These are phyloP conservation scores for Rhytidiadelphus loreus DNA, from an alignment of 225 moss, liverwort and hornwort genomes.

Conservation along the genomic window DNA sequence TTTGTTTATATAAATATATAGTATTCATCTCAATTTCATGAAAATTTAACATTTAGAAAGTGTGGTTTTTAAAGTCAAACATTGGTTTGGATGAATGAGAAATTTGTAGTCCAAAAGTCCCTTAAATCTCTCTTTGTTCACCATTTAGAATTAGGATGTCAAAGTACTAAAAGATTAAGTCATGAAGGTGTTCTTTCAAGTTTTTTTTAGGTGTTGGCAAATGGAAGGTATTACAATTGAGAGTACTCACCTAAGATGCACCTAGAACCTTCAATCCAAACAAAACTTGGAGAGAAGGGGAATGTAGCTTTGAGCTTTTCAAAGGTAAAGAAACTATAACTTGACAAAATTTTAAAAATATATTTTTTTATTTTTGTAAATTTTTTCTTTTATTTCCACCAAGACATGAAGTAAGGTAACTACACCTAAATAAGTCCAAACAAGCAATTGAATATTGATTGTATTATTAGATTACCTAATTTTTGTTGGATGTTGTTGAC, in stretches of 20 bases:
- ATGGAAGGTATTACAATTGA: background rate
- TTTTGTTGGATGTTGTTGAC: background rate
- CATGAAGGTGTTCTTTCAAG: background rate
- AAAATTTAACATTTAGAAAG: too few relatives aligned
- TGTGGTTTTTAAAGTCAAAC: background rate
- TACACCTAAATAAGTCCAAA: background rate
- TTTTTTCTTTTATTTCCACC: background rate
- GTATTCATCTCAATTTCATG: too few relatives aligned
- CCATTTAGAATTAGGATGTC: accelerated
- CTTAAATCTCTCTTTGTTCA: accelerated
- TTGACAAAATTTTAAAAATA: background rate
- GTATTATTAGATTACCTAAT: background rate
- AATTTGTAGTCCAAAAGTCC: background rate
- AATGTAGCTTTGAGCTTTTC: background rate
- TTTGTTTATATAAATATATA: background rate
- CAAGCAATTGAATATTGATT: background rate
- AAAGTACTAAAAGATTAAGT: accelerated
- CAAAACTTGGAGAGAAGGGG: background rate
- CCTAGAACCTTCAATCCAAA: background rate
- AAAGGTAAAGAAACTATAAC: background rate
- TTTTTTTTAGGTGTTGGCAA: background rate
- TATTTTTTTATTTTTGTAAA: too few relatives aligned
- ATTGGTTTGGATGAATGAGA: background rate
- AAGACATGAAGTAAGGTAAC: background rate
- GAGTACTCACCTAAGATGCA: background rate